Evolutionary conservation across 2,329 filamentous ascomycete species (phyloP), one percentile per base, ranked within the genome.

Genomic region (Cladosporium austrohemisphaericum): DNA sequence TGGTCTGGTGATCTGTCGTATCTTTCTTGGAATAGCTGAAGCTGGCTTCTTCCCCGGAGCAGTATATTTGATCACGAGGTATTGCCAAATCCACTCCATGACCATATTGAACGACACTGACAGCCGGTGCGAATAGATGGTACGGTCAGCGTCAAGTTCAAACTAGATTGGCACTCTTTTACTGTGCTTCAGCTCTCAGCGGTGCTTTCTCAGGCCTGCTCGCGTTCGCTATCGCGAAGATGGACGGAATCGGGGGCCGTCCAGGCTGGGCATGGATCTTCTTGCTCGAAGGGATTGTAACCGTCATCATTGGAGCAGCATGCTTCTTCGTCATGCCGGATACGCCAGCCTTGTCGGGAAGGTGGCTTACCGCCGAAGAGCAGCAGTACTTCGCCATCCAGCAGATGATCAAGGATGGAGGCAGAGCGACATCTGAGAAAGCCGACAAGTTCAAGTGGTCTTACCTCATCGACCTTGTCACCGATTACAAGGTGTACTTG

Each of bases 261-360:
- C 51, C 60, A 6, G 71, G 71, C 1, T 76, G 73, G 73, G 45
- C 43, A 40, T 49, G 59, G 60, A 86, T 90, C 5, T 78, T 82
- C 55, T 59, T 83, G 0, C 71, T 83, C n/a, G 79, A 83, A 55
- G 79, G 77, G 0, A 54, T 75, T 1, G 69, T 80, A 22, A 81
- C 78, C 0, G 60, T 79, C 1, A n/a, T 65, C 2, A 68, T 83
- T 16, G 79, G 79, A 2, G 33, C 80, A 0, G 60, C 74, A 3
- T 74, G 77, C 1, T 80, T 74, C 56, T 70, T 75, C 5, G 65
- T 81, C n/a, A 80, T 84, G 77, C 78, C 79, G 4, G 62, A 68
- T 1, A 64, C 59, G 10, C 62, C 62, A 2, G 52, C 50, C 1
- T 56, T 59, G 2, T 60, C 63, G 5, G 33, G 56, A 1, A 52